Conservation (phyloP, 768 basidiomycete species). For the Agaricus subrufescens region DNA sequence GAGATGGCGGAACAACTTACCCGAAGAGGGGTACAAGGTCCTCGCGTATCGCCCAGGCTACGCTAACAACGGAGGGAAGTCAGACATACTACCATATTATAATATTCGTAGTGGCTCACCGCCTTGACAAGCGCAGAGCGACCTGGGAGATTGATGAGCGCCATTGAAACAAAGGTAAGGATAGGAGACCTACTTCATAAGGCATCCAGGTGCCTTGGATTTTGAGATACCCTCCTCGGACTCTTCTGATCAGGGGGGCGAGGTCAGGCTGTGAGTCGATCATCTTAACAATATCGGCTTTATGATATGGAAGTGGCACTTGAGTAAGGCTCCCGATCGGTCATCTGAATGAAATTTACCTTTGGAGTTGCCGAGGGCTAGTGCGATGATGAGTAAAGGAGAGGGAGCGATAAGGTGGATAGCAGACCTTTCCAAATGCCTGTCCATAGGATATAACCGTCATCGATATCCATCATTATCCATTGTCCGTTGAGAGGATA, state of each 20-base stretch:
- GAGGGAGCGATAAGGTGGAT: neutral
- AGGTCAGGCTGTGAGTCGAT: slow-evolving; percentile 89
- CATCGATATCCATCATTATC: slow-evolving; percentile 96
- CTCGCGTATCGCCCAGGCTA: slow-evolving; percentile 85
- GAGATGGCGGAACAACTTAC: slow-evolving; percentile 31
- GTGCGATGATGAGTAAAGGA: neutral
- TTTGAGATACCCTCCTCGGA: slow-evolving; percentile 85
- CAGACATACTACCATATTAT: slow-evolving; percentile 7
- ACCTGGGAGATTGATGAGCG: slow-evolving; percentile 40
- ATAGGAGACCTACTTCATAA: slow-evolving; percentile 56
- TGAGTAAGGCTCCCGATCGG: neutral
- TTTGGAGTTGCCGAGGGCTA: slow-evolving; percentile 87
- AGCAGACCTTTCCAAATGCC: slow-evolving; percentile 87
- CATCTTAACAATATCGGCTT: slow-evolving; percentile 91
- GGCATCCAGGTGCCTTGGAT: slow-evolving; percentile 96
- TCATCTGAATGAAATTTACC: slow-evolving; percentile 35
- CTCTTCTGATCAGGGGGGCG: slow-evolving; percentile 74
- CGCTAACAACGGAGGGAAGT: slow-evolving; percentile 37
- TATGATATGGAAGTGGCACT: neutral
- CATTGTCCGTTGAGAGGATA: slow-evolving; percentile 87
- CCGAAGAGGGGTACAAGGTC: slow-evolving; percentile 87
- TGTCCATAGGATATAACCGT: slow-evolving; percentile 90
- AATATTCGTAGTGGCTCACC: slow-evolving; percentile 41
- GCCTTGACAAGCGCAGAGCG: slow-evolving; percentile 71
- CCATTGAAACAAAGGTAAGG: neutral